Base-by-base conservation (phyloP, 2,329 filamentous ascomycete species). In the Diaporthe vexans region DNA sequence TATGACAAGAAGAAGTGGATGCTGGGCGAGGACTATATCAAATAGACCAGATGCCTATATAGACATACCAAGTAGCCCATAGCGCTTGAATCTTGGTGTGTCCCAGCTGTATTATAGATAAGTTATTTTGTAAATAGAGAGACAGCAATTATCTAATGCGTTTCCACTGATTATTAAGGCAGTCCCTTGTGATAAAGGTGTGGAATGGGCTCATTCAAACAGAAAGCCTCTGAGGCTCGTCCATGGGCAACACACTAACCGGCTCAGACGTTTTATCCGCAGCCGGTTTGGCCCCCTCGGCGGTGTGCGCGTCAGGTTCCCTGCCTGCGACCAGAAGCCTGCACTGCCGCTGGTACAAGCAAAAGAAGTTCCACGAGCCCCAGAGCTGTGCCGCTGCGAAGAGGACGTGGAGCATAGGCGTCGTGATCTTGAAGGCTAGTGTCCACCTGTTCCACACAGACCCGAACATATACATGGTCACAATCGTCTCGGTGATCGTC, bases 1-100 rank as follows among this genome's bases (percentile, higher is more conserved):
- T 81, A 76, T 24, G 57, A 71, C 33, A 71, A 71, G 69, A 61
- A 26, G 56, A 58, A 71, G 33, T 71, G 69, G 69, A 33, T 51
- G 52, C 26, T 71, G 63, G 63, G 63, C 2, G 63, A 68, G 21
- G 63, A 68, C 8, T 68, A 68, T 17, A 68, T 68, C 8, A 68
- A 68, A 40, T 68, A 68, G 63, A 52, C 8, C 7, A 1, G 15
- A 65, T 33, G 19, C n/a, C 7, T 29, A n/a, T 17, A 13, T 52
- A 3, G 19, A 37, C 2, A 21, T 11, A 29, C 6, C 11, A 8
- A 7, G 8, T 33, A 19, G 19, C 13, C 26, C 15, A 5, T 40
- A 21, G 21, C 13, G 11, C 37, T 40, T 40, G 4, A 7, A 17
- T 19, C 1, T 10, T 13, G 13, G 7, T 40, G 13, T 4, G 3